These are phyloP conservation scores for Nitzschia sp. DNA, from an alignment of 108 stramenopile genomes.

Conservation along the genomic window DNA sequence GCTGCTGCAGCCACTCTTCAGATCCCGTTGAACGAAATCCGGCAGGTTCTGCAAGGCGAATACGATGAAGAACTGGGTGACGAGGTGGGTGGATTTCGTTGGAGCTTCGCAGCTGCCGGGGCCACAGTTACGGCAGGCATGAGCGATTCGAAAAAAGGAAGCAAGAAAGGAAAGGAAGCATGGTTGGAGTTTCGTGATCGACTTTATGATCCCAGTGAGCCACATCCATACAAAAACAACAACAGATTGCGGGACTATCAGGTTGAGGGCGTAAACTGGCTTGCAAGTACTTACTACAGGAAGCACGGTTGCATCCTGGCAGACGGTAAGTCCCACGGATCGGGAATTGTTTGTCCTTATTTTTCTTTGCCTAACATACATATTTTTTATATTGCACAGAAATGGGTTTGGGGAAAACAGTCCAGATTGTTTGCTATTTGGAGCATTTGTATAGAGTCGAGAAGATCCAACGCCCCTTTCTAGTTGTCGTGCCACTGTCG, in stretches of 20 bases:
- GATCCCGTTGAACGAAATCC: constrained; percentile 63
- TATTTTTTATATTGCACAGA: neutral
- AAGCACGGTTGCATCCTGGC: constrained; percentile 91
- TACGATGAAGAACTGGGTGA: constrained; percentile 85
- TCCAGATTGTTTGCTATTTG: constrained; percentile 94
- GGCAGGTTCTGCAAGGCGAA: constrained; percentile 60
- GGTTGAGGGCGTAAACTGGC: constrained; percentile 95
- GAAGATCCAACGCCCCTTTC: constrained; percentile 89
- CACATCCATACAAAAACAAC: constrained; percentile 79
- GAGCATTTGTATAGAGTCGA: constrained; percentile 94
- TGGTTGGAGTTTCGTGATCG: constrained; percentile 83
- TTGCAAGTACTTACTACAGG: constrained; percentile 92
- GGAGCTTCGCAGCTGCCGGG: constrained; percentile 77
- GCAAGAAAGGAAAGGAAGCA: constrained; percentile 81
- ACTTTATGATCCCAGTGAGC: constrained; percentile 81
- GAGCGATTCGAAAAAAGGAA: constrained; percentile 41
- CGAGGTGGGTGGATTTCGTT: constrained; percentile 83
- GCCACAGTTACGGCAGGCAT: constrained; percentile 76
- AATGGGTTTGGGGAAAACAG: constrained; percentile 63
- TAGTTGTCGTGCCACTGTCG: constrained; percentile 96
- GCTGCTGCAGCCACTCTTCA: constrained; percentile 81
- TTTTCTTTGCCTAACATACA: neutral
- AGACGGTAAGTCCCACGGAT: constrained; percentile 76
- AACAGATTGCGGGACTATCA: constrained; percentile 93
- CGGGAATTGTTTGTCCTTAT: neutral